Conservation (phyloP, 345 rosid genomes). For the Gossypium arboreum region DNA sequence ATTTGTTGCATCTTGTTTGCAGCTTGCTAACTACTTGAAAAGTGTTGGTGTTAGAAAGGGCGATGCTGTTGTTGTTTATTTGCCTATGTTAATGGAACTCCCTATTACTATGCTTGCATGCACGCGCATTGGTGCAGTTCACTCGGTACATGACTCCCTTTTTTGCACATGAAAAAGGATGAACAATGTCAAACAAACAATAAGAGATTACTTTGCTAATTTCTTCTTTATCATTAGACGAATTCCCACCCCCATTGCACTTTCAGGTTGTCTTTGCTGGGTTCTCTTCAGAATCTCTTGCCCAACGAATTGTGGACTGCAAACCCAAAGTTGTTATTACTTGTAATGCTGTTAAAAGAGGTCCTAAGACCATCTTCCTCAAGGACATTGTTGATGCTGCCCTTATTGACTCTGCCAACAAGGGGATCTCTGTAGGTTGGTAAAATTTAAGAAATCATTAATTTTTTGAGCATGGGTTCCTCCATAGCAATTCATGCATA, state of each 20-base stretch:
- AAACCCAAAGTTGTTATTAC: conserved; percentile 81
- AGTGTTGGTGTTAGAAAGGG: conserved; percentile 85
- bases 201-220: background rate
- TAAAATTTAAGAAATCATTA: background rate
- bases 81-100: conserved; percentile 97
- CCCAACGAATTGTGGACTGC: conserved; percentile 93
- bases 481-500: background rate
- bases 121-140: conserved; percentile 97
- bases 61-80: conserved; percentile 78
- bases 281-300: conserved; percentile 92
- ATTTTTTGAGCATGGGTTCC: conserved; percentile 2
- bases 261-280: conserved; percentile 94
- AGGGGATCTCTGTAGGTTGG: conserved; percentile 78
- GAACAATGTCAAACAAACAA: background rate
- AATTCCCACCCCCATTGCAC: background rate
- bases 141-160: conserved; percentile 55
- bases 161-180: background rate
- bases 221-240: background rate
- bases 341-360: conserved; percentile 96
- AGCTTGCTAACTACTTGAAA: conserved; percentile 95
- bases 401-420: conserved; percentile 53
- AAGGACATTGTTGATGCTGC: conserved; percentile 94
- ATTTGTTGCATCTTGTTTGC: conserved; percentile 23
- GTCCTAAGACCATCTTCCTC: conserved; percentile 73
- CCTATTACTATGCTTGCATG: conserved; percentile 96